A percentile compares a stretch with the other conserved stretches of the same genome.
Evolutionary conservation across 257 asterid genomes (phyloP).

Genomic region (Solanum corneliomulleri): DNA sequence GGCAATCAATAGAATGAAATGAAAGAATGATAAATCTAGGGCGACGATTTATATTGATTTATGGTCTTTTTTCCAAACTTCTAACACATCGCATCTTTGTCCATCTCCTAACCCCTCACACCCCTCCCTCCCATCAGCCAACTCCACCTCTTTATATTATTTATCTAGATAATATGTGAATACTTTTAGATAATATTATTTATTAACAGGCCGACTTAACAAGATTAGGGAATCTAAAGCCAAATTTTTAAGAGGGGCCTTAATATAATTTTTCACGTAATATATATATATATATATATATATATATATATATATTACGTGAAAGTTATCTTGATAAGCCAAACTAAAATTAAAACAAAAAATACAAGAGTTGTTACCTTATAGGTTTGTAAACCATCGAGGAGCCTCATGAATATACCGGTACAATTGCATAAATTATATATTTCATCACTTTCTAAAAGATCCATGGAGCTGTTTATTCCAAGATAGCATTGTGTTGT

Average conservation of each 20-base stretch:
- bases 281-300: too few species aligned
- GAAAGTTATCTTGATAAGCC: neutral
- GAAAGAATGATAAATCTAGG: too few species aligned
- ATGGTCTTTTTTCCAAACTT: too few species aligned
- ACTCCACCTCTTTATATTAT: neutral
- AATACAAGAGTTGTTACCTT: slow-evolving; percentile 3
- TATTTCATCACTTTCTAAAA: neutral
- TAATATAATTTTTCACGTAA: too few species aligned
- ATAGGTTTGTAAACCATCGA: slow-evolving; percentile 8
- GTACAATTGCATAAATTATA: slow-evolving; percentile 3
- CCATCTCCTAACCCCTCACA: neutral
- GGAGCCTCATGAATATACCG: slow-evolving; percentile 3
- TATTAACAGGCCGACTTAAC: neutral
- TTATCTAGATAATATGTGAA: too few species aligned
- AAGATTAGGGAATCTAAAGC: too few species aligned
- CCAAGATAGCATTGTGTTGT: slow-evolving; percentile 7
- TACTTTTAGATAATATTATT: too few species aligned
- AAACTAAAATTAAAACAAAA: neutral
- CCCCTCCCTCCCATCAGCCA: neutral
- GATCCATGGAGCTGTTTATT: neutral
- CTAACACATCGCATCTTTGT: neutral
- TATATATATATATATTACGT: too few species aligned
- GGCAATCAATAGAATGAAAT: too few species aligned
- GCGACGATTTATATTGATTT: too few species aligned
- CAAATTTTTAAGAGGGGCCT: too few species aligned